Percentiles rank a stretch among this genome's conserved stretches.
Evolutionary conservation across 106 monocot genomes (phyloP).

Genomic region (Hemerocallis citrina): DNA sequence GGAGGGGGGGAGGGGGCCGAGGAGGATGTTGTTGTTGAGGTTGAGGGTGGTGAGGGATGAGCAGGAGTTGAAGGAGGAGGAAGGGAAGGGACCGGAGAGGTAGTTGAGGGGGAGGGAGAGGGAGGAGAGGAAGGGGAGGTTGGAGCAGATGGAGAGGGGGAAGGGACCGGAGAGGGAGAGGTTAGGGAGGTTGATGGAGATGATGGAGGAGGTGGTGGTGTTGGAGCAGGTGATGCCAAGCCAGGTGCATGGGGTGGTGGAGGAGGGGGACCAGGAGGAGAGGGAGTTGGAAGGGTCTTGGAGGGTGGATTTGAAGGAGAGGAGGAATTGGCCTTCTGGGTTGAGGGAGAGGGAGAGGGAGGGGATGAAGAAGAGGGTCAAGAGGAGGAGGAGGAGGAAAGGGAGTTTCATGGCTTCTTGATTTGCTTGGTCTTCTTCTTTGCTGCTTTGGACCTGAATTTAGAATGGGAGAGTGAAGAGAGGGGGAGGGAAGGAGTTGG

Average conservation of each 20-base stretch:
- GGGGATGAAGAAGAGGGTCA: not conserved
- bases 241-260: slow-evolving; percentile 49
- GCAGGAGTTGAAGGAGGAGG: slow-evolving; percentile 24
- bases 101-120: slow-evolving; percentile 49
- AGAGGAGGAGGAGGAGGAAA: too few relatives aligned
- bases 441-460: too few relatives aligned
- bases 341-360: slow-evolving; percentile 15
- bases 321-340: slow-evolving; percentile 36
- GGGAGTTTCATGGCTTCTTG: not conserved
- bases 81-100: slow-evolving; percentile 21
- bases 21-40: slow-evolving; percentile 52
- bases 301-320: slow-evolving; percentile 24
- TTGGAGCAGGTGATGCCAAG: slow-evolving; percentile 27
- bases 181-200: slow-evolving; percentile 13
- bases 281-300: slow-evolving; percentile 19
- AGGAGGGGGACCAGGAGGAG: slow-evolving; percentile 27
- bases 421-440: too few relatives aligned
- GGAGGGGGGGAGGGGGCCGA: slow-evolving; percentile 35
- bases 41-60: slow-evolving; percentile 39
- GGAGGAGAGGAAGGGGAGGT: slow-evolving; percentile 39
- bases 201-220: slow-evolving; percentile 6
- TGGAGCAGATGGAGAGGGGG: slow-evolving; percentile 46
- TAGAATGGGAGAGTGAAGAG: too few relatives aligned
- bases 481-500: too few relatives aligned
- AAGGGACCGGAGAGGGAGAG: slow-evolving; percentile 30